phyloP scores from a whole-genome alignment of 83 land plant genomes.

The Picea abies region DNA sequence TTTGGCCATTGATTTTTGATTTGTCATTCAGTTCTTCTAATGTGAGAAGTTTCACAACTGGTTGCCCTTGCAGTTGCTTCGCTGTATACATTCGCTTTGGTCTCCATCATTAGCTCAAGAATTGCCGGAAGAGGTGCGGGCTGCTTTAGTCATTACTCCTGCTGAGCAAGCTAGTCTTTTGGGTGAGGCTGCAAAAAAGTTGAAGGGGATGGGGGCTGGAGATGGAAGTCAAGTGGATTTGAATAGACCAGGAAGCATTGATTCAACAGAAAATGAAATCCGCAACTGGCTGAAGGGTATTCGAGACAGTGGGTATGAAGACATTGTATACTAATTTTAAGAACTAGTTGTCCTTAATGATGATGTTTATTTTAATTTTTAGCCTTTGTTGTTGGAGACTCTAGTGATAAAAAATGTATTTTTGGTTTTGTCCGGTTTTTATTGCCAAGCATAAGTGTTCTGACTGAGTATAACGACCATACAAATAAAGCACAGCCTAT shows the following conservation, averaged over 20 bases:
- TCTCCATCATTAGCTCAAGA: constrained; percentile 49
- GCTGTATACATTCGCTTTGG: constrained; percentile 90
- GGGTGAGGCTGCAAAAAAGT: constrained; percentile 62
- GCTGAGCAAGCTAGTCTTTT: constrained; percentile 77
- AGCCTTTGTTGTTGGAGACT: no score
- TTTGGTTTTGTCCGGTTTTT: not conserved
- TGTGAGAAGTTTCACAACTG: not conserved
- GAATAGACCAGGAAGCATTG: constrained; percentile 35
- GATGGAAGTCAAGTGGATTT: constrained; percentile 48
- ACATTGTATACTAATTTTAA: not conserved
- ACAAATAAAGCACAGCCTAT: not conserved
- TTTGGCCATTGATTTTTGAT: not conserved
- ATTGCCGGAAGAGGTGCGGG: constrained; percentile 65
- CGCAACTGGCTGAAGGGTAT: constrained; percentile 94
- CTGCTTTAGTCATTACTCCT: constrained; percentile 74
- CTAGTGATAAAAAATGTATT: no score
- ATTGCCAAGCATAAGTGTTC: not conserved
- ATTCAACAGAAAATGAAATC: constrained; percentile 67
- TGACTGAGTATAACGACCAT: not conserved
- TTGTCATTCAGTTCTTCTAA: not conserved
- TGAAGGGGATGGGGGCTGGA: constrained; percentile 37
- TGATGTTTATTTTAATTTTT: not conserved
- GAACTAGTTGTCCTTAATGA: not conserved
- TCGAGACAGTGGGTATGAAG: constrained; percentile 92
- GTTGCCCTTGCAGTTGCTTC: constrained; percentile 70